Evolutionary conservation across 768 basidiomycete species (phyloP), one percentile per base, ranked within the genome.

Genomic region (Daedaleopsis sinensis): DNA sequence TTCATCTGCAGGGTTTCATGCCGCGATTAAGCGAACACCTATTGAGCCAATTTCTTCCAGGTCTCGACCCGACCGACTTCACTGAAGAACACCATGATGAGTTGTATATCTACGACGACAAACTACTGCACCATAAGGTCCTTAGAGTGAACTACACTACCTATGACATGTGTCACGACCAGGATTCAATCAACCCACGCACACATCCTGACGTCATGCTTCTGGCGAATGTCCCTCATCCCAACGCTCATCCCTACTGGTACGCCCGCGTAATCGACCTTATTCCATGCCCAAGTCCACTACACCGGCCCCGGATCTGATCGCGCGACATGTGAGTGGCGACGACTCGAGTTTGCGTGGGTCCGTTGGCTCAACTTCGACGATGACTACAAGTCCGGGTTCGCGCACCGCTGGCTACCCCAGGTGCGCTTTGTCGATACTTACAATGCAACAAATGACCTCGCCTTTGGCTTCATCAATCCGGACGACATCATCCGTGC

Each of bases 391-490:
- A 37, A 53, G 23, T 11, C 66, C 48, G 66, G 80, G 0, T 74
- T 73, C 56, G 61, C 66, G 1, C 42, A 57, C 0, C 60, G 70
- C 13, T 66, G 69, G 0, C 70, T 82, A 0, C 79, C 75, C 18
- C 67, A 72, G 3, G 43, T 85, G 16, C 74, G 73, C 0, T 84
- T 82, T 62, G 62, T 83, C 0, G 58, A 70, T 1, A 49, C 63
- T 8, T 53, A 68, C 0, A 71, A 73, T 19, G 39, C 52, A 11
- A 18, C 13, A 0, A 63, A 65, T 3, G 72, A 77, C 4, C 60
- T 64, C 1, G 71, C 78, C 1, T 83, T 82, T 57, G 77, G 81
- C 0, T 84, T 84, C 43, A 19, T 84, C 1, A 72, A 84, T 60
- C 84, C 82, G 0, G 58, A 60, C 0, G 63, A 68, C 0, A 73